Conservation (phyloP, 305 asterid genomes). For the Fraxinus greggii region DNA sequence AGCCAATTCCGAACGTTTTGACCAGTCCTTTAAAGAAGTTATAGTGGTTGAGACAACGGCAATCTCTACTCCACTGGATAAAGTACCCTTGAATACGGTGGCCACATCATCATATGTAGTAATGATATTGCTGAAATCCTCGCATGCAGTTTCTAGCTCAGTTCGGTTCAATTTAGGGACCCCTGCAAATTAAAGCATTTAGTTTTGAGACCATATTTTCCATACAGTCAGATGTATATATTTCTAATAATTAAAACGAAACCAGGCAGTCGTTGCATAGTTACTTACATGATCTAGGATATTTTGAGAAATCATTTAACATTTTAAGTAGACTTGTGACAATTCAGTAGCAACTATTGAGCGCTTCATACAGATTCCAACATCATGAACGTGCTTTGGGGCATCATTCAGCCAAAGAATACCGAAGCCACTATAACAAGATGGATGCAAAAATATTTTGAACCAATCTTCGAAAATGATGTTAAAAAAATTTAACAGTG, state of each 20-base stretch:
- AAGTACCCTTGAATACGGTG: constrained; percentile 80
- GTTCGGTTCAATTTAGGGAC: constrained; percentile 75
- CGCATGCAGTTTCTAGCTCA: constrained; percentile 88
- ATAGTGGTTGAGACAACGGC: constrained; percentile 68
- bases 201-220: not conserved
- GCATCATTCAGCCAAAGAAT: not conserved
- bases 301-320: not conserved
- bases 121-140: constrained; percentile 89
- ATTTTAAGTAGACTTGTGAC: not conserved
- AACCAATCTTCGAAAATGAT: not conserved
- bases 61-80: constrained; percentile 89
- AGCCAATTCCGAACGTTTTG: constrained; percentile 54
- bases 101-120: constrained; percentile 38
- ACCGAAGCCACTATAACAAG: not conserved
- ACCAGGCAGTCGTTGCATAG: not conserved
- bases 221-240: not conserved
- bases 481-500: not conserved
- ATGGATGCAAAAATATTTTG: not conserved
- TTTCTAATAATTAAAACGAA: not conserved
- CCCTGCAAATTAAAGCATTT: constrained; percentile 39
- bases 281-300: not conserved
- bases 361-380: not conserved
- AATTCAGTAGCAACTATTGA: not conserved
- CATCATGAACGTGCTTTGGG: not conserved
- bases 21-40: constrained; percentile 60